A percentile compares a stretch with the other conserved stretches of the same genome.
Evolutionary conservation across 2,329 filamentous ascomycete genomes (phyloP).

Genomic region (Aquanectria penicillioides): DNA sequence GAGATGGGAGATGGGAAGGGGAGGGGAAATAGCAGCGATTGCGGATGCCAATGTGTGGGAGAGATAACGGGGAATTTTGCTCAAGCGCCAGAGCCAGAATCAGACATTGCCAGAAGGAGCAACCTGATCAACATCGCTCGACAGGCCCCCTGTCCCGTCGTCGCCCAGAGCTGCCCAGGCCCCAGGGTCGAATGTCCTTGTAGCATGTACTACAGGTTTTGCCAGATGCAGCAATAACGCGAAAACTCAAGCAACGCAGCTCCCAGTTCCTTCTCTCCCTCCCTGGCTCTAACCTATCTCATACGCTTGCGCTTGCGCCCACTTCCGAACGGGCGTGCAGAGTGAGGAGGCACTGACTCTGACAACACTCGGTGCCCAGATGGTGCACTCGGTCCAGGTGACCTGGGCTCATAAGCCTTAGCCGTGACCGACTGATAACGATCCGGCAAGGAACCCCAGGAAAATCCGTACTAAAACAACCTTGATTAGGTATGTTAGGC

Average conservation of each 20-base stretch:
- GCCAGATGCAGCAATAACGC: no score
- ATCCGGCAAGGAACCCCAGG: conserved; percentile 22
- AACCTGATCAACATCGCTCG: conserved; percentile 8
- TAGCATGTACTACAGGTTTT: no score
- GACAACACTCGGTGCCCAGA: conserved; percentile 13
- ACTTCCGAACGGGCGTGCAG: background rate
- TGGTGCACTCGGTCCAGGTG: conserved; percentile 20
- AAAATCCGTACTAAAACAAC: conserved; percentile 14
- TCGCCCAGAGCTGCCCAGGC: no score
- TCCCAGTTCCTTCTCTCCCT: no score
- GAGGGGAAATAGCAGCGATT: no score
- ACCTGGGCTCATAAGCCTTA: conserved; percentile 1
- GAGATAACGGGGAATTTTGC: conserved; percentile 16
- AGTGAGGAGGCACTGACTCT: background rate
- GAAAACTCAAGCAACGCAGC: no score
- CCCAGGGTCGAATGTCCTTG: no score
- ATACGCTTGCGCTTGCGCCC: no score
- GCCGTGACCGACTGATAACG: conserved; percentile 40
- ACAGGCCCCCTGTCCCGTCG: no score
- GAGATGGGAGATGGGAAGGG: background rate
- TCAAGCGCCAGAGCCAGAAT: background rate
- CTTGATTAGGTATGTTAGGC: conserved; percentile 12
- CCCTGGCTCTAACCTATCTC: no score
- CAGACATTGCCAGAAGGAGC: conserved; percentile 6
- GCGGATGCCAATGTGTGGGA: background rate